phyloP scores from a whole-genome alignment of 2,329 filamentous ascomycete genomes.

The Gaeumannomyces tritici region DNA sequence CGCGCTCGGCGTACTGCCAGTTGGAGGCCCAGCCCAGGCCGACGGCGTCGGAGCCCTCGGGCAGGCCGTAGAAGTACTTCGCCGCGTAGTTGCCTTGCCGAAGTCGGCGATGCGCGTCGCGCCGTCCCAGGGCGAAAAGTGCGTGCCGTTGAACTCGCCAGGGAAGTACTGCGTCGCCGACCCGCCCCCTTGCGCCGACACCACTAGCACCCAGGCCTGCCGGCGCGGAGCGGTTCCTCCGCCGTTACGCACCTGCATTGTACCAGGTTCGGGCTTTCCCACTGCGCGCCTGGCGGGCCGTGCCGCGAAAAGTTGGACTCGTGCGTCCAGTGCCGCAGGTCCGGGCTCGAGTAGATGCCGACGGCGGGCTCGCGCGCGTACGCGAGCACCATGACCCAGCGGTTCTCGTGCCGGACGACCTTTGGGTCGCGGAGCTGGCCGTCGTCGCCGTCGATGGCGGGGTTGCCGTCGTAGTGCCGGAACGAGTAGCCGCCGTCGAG shows the following conservation, averaged over 20 bases:
- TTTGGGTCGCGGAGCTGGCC: slow-evolving; percentile 57
- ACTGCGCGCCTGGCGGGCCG: slow-evolving; percentile 44
- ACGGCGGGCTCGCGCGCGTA: slow-evolving; percentile 46
- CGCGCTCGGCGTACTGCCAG: slow-evolving; percentile 46
- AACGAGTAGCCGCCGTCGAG: slow-evolving; percentile 53
- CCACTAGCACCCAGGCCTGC: slow-evolving; percentile 30
- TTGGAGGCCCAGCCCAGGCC: slow-evolving; percentile 49
- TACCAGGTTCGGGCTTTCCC: slow-evolving; percentile 56
- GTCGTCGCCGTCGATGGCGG: slow-evolving; percentile 45
- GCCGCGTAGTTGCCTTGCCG: slow-evolving; percentile 43
- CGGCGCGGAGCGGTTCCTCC: slow-evolving; percentile 4
- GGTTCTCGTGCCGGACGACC: slow-evolving; percentile 45
- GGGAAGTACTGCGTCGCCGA: slow-evolving; percentile 46
- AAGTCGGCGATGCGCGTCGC: slow-evolving; percentile 33
- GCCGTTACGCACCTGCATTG: slow-evolving; percentile 34
- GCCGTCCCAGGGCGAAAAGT: slow-evolving; percentile 38
- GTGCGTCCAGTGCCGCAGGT: slow-evolving; percentile 49
- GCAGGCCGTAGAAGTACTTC: slow-evolving; percentile 42
- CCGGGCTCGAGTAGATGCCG: slow-evolving; percentile 50
- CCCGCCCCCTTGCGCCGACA: slow-evolving; percentile 49
- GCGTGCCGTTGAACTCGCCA: slow-evolving; percentile 55
- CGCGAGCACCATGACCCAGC: slow-evolving; percentile 49
- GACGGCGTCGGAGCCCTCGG: slow-evolving; percentile 28
- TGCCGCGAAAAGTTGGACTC: slow-evolving; percentile 47
- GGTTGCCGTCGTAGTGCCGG: slow-evolving; percentile 47